Conservation (phyloP, 129 eudicot genomes). For the Centrapalus pauciflorus region DNA sequence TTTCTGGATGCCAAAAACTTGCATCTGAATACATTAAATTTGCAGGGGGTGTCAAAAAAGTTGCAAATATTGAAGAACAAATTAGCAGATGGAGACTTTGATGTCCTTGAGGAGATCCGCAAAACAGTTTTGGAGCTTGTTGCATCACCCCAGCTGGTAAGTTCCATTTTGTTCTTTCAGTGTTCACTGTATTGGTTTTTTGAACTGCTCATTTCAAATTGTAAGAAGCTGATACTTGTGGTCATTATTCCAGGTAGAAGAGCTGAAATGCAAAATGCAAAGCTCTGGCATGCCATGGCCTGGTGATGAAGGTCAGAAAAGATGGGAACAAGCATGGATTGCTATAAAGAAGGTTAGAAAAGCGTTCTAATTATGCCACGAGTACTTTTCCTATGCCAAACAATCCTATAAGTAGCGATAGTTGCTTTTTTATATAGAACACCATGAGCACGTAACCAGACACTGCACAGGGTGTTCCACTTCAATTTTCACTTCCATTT, state of each 20-base stretch:
- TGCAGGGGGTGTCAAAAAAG: constrained; percentile 70
- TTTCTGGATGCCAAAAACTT: neutral
- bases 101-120: constrained; percentile 73
- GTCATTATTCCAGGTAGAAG: constrained; percentile 52
- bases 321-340: constrained; percentile 97
- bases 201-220: neutral
- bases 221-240: neutral
- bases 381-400: constrained; percentile 5
- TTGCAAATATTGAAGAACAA: constrained; percentile 57
- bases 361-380: neutral
- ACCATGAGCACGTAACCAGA: neutral
- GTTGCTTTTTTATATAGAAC: neutral
- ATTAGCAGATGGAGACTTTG: constrained; percentile 50
- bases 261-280: constrained; percentile 67
- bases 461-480: neutral
- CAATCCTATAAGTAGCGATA: neutral
- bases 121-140: constrained; percentile 67
- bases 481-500: constrained; percentile 3
- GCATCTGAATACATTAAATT: constrained; percentile 13
- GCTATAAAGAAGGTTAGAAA: constrained; percentile 82
- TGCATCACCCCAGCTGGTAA: constrained; percentile 86
- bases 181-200: neutral
- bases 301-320: constrained; percentile 79
- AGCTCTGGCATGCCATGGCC: constrained; percentile 98
- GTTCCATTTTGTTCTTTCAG: neutral